Evolutionary conservation across 208 protist genomes (phyloP).

Genomic region (Angomonas deanei): DNA sequence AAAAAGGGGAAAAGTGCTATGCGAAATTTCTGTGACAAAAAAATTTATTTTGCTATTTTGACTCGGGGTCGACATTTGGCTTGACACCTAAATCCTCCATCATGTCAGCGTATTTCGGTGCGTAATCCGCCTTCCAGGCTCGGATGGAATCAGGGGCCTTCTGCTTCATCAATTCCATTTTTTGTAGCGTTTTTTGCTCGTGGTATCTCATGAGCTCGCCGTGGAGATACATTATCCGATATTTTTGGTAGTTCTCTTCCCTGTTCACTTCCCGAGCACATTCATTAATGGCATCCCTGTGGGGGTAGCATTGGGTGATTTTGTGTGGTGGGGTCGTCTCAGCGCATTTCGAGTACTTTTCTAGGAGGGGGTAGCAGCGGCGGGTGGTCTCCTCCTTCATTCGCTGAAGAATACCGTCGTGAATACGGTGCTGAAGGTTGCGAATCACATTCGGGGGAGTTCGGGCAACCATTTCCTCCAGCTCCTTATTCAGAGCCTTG

Average conservation of each 20-base stretch:
- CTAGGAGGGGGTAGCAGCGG: slow-evolving; percentile 69
- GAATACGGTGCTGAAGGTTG: slow-evolving; percentile 74
- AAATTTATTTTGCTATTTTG: background rate
- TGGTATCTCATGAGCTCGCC: slow-evolving; percentile 79
- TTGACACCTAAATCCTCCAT: slow-evolving; percentile 62
- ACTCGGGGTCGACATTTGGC: background rate
- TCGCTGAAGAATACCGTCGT: slow-evolving; percentile 80
- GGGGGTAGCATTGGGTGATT: slow-evolving; percentile 63
- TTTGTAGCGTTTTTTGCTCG: slow-evolving; percentile 48
- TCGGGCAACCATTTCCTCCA: slow-evolving; percentile 63
- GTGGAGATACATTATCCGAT: slow-evolving; percentile 75
- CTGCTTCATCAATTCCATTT: slow-evolving; percentile 79
- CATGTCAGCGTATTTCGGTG: slow-evolving; percentile 78
- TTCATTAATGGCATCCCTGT: slow-evolving; percentile 82
- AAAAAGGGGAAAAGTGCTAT: background rate
- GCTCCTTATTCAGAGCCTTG: slow-evolving; percentile 62
- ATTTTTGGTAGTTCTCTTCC: slow-evolving; percentile 82
- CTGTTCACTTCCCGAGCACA: slow-evolving; percentile 76
- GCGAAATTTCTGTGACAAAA: background rate
- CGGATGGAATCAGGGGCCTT: slow-evolving; percentile 65
- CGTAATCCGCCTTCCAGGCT: slow-evolving; percentile 76
- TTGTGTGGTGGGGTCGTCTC: slow-evolving; percentile 57
- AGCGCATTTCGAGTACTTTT: slow-evolving; percentile 74
- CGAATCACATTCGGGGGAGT: slow-evolving; percentile 59
- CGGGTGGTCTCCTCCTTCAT: slow-evolving; percentile 85